A percentile compares a stretch with the other conserved stretches of the same genome.
phyloP scores from a whole-genome alignment of 108 stramenopile species.

The Asterionellopsis glacialis region DNA sequence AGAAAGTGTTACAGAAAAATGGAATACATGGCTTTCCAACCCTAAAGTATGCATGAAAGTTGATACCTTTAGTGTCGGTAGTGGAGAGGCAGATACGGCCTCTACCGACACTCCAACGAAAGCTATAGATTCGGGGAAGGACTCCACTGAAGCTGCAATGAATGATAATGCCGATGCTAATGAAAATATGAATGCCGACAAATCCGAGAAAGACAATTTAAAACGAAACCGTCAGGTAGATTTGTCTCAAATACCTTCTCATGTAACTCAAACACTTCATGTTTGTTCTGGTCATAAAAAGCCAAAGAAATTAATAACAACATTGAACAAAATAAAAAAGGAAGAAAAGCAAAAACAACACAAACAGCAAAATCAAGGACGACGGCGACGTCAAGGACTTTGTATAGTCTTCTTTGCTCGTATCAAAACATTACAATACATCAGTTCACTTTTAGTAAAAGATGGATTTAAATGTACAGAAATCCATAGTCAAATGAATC shows the following conservation, averaged over 20 bases:
- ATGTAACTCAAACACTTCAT: constrained; percentile 75
- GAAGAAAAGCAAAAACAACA: constrained; percentile 13
- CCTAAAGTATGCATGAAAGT: constrained; percentile 25
- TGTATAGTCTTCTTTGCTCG: constrained; percentile 50
- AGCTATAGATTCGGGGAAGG: not conserved
- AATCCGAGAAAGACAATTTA: constrained; percentile 3
- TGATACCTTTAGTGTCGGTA: constrained; percentile 29
- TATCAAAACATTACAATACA: constrained; percentile 65
- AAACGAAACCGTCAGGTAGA: constrained; percentile 14
- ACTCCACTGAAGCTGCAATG: constrained; percentile 1
- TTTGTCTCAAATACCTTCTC: constrained; percentile 59
- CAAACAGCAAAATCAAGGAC: too few species aligned
- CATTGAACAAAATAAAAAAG: constrained; percentile 43
- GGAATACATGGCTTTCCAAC: constrained; percentile 26
- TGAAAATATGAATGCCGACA: constrained; percentile 1
- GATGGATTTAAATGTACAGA: constrained; percentile 40
- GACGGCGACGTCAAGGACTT: constrained; percentile 24
- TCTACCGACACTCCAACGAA: not conserved
- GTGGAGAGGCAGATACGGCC: not conserved
- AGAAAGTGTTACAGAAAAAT: constrained; percentile 17
- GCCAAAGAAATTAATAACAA: constrained; percentile 68
- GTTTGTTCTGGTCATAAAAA: constrained; percentile 85
- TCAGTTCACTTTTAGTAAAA: constrained; percentile 46
- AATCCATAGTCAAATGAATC: constrained; percentile 61
- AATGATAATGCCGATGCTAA: not conserved